Conservation (phyloP, 305 asterid genomes). For the Fraxinus velutina region DNA sequence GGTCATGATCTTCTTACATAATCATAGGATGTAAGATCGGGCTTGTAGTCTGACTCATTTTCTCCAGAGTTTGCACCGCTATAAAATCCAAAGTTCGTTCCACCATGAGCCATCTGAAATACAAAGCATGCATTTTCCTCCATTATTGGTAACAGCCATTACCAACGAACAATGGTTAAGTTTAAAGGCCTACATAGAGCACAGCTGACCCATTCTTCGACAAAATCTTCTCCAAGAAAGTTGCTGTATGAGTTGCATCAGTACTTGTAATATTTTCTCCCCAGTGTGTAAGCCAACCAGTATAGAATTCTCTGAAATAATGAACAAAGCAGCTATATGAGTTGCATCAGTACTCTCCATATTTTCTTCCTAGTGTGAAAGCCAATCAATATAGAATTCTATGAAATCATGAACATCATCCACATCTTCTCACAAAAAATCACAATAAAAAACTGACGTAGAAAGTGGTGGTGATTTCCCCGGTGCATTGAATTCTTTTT, state of each 20-base stretch:
- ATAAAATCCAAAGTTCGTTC: slow-evolving; percentile 88
- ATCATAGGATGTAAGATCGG: slow-evolving; percentile 96
- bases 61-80: slow-evolving; percentile 88
- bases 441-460: slow-evolving; percentile 46
- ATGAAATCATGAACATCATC: slow-evolving; percentile 12
- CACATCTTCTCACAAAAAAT: background rate
- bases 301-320: slow-evolving; percentile 73
- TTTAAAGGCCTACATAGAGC: slow-evolving; percentile 63
- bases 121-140: slow-evolving; percentile 14
- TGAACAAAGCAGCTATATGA: background rate
- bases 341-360: slow-evolving; percentile 1
- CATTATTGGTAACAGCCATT: slow-evolving; percentile 15
- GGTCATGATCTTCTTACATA: slow-evolving; percentile 55
- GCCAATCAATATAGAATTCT: background rate
- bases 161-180: slow-evolving; percentile 26
- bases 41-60: slow-evolving; percentile 67
- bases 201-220: slow-evolving; percentile 82
- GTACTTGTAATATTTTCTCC: slow-evolving; percentile 78
- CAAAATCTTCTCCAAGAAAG: slow-evolving; percentile 67
- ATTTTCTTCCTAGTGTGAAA: background rate
- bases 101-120: slow-evolving; percentile 89
- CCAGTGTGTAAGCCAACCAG: slow-evolving; percentile 99
- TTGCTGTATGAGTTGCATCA: slow-evolving; percentile 68
- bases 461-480: slow-evolving; percentile 95
- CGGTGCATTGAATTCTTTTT: slow-evolving; percentile 72